Evolutionary conservation across 768 basidiomycete species (phyloP).

Genomic region (Suillus discolor): DNA sequence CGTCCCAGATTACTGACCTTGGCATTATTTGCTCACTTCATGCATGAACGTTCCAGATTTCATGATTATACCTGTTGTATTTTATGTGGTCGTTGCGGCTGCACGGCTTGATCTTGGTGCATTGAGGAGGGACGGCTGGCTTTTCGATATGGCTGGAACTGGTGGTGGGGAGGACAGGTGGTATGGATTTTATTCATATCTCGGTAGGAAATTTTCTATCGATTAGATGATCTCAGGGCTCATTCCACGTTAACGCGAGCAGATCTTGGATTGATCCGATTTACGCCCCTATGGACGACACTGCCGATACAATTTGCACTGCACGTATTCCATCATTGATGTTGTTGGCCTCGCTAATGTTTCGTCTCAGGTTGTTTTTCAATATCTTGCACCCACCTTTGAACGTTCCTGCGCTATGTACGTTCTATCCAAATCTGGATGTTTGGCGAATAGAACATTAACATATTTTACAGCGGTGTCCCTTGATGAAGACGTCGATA

Average conservation of each 20-base stretch:
- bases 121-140: conserved; percentile 74
- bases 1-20: conserved; percentile 35
- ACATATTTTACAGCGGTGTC: conserved; percentile 65
- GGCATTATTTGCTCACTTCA: conserved; percentile 1
- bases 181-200: conserved; percentile 87
- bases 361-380: conserved; percentile 66
- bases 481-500: conserved; percentile 85
- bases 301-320: conserved; percentile 94
- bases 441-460: not conserved
- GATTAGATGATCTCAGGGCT: not conserved
- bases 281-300: conserved; percentile 73
- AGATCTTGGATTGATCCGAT: conserved; percentile 67
- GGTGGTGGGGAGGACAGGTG: conserved; percentile 45
- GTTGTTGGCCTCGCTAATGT: conserved; percentile 25
- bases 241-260: conserved; percentile 6
- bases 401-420: conserved; percentile 88
- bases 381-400: conserved; percentile 84
- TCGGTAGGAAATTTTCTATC: conserved; percentile 50
- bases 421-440: conserved; percentile 16
- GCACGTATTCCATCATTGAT: conserved; percentile 45
- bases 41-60: conserved; percentile 55
- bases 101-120: conserved; percentile 58
- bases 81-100: conserved; percentile 78
- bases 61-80: conserved; percentile 74
- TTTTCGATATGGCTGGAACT: conserved; percentile 66